Conservation (phyloP, 148 eudicot species). For the Rhododendron simsii region DNA sequence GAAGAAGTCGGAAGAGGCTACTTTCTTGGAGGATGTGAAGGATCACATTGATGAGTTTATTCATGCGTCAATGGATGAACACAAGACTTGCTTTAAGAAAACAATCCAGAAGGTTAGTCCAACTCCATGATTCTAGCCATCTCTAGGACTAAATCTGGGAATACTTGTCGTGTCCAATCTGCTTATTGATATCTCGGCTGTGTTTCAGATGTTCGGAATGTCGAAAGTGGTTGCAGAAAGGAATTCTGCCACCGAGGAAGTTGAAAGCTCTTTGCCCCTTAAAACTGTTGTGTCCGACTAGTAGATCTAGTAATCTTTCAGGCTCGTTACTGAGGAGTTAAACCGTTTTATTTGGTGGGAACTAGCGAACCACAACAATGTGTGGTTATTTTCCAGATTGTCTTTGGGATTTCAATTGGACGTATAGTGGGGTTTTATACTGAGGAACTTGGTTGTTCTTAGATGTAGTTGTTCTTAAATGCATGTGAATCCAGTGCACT, state of each 20-base stretch:
- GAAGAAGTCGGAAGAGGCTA: constrained; percentile 72
- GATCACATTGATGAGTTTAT: constrained; percentile 90
- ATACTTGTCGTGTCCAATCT: background rate
- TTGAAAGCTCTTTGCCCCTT: constrained; percentile 53
- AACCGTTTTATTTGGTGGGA: background rate
- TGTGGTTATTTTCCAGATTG: background rate
- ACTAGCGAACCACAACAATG: background rate
- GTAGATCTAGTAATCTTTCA: background rate
- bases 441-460: background rate
- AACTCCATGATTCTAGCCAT: background rate
- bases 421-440: background rate
- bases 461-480: background rate
- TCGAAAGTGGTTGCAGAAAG: constrained; percentile 70
- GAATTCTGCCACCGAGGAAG: constrained; percentile 31
- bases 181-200: background rate
- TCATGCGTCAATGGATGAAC: constrained; percentile 89
- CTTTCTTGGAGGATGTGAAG: constrained; percentile 72
- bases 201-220: constrained; percentile 80
- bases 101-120: constrained; percentile 65
- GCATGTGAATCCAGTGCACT: background rate
- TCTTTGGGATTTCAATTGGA: background rate
- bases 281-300: constrained; percentile 43
- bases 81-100: constrained; percentile 79
- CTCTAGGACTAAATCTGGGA: background rate
- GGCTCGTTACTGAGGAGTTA: background rate